Percentiles rank a stretch among this genome's conserved stretches.
Conservation (phyloP, 2,329 filamentous ascomycete genomes). For the Nothomitra cinnamomea region DNA sequence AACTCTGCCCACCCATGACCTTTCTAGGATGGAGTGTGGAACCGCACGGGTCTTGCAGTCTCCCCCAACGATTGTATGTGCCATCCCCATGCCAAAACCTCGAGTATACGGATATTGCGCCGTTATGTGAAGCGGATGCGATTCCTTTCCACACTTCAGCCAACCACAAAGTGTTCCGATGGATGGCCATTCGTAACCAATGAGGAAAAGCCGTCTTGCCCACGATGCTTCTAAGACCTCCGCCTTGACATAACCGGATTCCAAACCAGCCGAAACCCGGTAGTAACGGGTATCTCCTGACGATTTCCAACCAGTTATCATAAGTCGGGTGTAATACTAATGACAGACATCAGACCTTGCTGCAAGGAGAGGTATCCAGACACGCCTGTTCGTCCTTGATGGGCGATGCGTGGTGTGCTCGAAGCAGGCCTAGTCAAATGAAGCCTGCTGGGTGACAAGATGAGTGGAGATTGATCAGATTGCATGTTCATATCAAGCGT, state of each 20-base stretch:
- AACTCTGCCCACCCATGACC: neutral
- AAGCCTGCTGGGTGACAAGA: neutral
- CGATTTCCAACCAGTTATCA: neutral
- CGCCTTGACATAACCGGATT: neutral
- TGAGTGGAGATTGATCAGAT: neutral
- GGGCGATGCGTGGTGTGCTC: neutral
- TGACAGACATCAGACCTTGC: neutral
- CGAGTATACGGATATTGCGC: neutral
- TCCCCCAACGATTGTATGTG: neutral
- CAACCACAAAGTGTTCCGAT: neutral
- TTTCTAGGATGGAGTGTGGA: neutral
- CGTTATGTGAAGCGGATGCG: neutral
- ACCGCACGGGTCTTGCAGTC: neutral
- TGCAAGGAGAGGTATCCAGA: neutral
- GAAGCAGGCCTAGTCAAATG: neutral
- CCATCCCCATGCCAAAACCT: neutral
- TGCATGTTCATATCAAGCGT: neutral
- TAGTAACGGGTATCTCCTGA: neutral
- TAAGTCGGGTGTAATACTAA: neutral
- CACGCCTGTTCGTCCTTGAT: neutral
- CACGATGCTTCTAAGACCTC: neutral
- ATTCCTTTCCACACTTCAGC: neutral
- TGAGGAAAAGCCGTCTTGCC: neutral
- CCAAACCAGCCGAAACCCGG: neutral
- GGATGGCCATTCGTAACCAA: neutral